Conservation (phyloP, 1,284 basidiomycete species). For the Boletellus dicymbophilus region DNA sequence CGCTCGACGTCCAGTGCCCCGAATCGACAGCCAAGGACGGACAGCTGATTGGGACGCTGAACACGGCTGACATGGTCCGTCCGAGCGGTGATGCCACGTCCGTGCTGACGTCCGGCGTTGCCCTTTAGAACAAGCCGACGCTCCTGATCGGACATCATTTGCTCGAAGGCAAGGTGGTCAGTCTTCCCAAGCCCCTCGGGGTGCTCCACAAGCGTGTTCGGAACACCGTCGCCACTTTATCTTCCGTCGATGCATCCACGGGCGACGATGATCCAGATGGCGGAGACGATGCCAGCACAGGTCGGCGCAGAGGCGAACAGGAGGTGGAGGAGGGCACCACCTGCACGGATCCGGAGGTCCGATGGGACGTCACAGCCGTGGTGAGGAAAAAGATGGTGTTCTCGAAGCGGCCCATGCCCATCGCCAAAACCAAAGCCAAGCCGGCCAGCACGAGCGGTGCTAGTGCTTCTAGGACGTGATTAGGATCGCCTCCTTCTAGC, state of each 20-base stretch:
- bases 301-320: not conserved
- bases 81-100: not conserved
- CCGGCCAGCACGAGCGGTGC: conserved; percentile 17
- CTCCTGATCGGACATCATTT: conserved; percentile 86
- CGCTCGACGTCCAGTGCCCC: conserved; percentile 61
- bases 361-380: conserved; percentile 55
- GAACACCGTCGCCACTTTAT: not conserved
- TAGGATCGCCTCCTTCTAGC: no score
- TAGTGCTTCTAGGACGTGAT: conserved; percentile 11
- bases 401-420: conserved; percentile 74
- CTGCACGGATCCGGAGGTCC: no score
- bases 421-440: conserved; percentile 36
- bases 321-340: conserved; percentile 5
- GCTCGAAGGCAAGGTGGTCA: conserved; percentile 84
- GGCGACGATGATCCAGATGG: not conserved
- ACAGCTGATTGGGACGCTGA: conserved; percentile 63
- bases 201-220: conserved; percentile 48
- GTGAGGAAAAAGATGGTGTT: conserved; percentile 81
- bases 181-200: conserved; percentile 76
- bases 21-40: conserved; percentile 50
- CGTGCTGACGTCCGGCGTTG: conserved; percentile 5
- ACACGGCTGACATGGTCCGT: conserved; percentile 53
- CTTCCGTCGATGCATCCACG: no score
- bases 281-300: not conserved
- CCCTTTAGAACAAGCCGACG: conserved; percentile 70